Conservation (phyloP, 2,329 filamentous ascomycete genomes). For the Didymellaceae sp. region DNA sequence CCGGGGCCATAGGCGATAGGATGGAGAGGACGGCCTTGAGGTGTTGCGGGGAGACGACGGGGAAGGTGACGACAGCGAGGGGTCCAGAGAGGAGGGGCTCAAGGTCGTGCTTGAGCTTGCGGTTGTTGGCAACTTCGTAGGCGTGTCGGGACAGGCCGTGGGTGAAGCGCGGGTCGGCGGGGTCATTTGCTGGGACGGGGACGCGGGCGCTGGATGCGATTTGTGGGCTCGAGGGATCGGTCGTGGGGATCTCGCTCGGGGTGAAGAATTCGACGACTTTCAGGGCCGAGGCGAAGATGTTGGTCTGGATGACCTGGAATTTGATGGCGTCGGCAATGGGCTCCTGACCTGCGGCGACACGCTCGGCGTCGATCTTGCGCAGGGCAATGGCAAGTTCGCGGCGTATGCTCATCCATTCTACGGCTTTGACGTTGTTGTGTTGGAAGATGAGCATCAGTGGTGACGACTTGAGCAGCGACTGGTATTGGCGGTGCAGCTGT, state of each 20-base stretch:
- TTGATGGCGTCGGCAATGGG: constrained; percentile 68
- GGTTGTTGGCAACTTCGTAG: constrained; percentile 57
- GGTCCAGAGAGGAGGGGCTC: constrained; percentile 82
- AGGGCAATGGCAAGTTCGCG: constrained; percentile 70
- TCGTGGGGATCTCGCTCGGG: constrained; percentile 36
- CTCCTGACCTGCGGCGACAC: constrained; percentile 62
- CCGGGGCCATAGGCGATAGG: constrained; percentile 69
- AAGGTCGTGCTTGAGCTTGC: constrained; percentile 66
- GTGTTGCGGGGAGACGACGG: constrained; percentile 81
- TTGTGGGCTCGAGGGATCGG: constrained; percentile 39
- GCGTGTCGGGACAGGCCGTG: constrained; percentile 67
- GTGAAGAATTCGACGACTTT: constrained; percentile 83
- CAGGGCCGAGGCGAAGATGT: constrained; percentile 85
- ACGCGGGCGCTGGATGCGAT: constrained; percentile 45
- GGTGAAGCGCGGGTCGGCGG: constrained; percentile 61
- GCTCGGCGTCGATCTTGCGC: constrained; percentile 71
- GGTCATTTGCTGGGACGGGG: constrained; percentile 35
- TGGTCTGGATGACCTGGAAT: constrained; percentile 84
- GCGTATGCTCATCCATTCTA: constrained; percentile 75
- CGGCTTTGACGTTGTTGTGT: constrained; percentile 76
- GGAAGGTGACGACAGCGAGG: constrained; percentile 79
- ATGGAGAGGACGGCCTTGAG: constrained; percentile 81
- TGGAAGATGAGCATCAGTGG: constrained; percentile 88
- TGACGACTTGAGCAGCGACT: constrained; percentile 83
- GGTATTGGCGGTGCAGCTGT: constrained; percentile 85